These are phyloP conservation scores for Metarhizium robertsii DNA, from an alignment of 2,329 filamentous ascomycete species.

Conservation along the genomic window DNA sequence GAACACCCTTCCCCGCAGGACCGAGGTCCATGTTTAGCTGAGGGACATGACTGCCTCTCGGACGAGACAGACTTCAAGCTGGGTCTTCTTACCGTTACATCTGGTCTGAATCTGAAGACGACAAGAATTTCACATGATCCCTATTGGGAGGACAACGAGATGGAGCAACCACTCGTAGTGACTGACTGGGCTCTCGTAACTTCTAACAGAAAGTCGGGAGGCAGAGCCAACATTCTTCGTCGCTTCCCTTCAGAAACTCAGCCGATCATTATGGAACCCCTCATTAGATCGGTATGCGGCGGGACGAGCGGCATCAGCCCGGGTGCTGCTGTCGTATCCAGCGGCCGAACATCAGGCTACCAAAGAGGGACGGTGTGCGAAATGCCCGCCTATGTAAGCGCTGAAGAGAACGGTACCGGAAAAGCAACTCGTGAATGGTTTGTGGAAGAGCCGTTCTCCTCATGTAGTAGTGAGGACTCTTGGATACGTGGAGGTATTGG, in stretches of 20 bases:
- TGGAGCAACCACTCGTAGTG: constrained; percentile 30
- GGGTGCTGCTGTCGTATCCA: constrained; percentile 27
- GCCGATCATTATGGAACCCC: constrained; percentile 20
- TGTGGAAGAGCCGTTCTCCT: constrained; percentile 27
- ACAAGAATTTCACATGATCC: constrained; percentile 33
- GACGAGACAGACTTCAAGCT: constrained; percentile 18
- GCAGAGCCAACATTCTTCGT: constrained; percentile 30
- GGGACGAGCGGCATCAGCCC: no score
- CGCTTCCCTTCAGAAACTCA: constrained; percentile 27
- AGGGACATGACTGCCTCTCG: constrained; percentile 28
- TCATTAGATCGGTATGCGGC: constrained; percentile 13
- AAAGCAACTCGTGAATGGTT: constrained; percentile 37
- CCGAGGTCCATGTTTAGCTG: constrained; percentile 23
- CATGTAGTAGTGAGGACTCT: constrained; percentile 28
- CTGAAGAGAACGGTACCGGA: constrained; percentile 28
- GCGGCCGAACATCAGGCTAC: constrained; percentile 33
- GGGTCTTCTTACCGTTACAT: constrained; percentile 29
- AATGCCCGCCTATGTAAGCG: constrained; percentile 31
- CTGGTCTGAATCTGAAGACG: constrained; percentile 31
- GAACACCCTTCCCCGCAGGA: constrained; percentile 5
- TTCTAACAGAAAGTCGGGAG: constrained; percentile 15
- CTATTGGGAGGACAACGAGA: constrained; percentile 33
- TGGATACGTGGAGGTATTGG: constrained; percentile 38
- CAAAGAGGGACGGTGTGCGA: constrained; percentile 33
- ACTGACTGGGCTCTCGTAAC: constrained; percentile 35